phyloP scores from a whole-genome alignment of 805 yeast genomes.

The Metschnikowia orientalis region DNA sequence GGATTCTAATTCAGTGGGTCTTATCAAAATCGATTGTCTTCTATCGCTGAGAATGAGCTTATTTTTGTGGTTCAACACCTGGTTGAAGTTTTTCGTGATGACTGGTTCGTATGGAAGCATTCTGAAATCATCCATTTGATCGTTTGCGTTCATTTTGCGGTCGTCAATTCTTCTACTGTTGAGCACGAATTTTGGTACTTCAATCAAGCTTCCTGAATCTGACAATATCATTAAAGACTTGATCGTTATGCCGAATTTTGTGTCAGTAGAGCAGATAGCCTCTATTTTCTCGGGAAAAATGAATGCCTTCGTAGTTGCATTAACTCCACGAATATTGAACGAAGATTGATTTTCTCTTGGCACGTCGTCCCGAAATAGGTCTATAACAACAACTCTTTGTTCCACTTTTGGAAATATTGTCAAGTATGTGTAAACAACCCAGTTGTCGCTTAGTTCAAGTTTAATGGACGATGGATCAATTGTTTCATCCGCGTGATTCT shows the following conservation, averaged over 20 bases:
- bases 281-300: slow-evolving; percentile 57
- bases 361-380: slow-evolving; percentile 58
- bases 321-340: slow-evolving; percentile 42
- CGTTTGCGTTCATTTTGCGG: slow-evolving; percentile 46
- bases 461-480: slow-evolving; percentile 40
- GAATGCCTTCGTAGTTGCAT: slow-evolving; percentile 51
- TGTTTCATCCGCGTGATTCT: slow-evolving; percentile 32
- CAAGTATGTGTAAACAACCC: slow-evolving; percentile 68
- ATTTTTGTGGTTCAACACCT: slow-evolving; percentile 35
- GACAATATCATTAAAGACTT: slow-evolving; percentile 61
- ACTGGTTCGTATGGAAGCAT: slow-evolving; percentile 63
- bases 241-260: slow-evolving; percentile 63
- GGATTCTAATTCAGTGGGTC: slow-evolving; percentile 69
- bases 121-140: slow-evolving; percentile 53
- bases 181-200: slow-evolving; percentile 65
- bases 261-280: slow-evolving; percentile 48
- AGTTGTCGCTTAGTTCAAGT: slow-evolving; percentile 73
- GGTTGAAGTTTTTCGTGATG: slow-evolving; percentile 33
- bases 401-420: slow-evolving; percentile 46
- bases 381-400: slow-evolving; percentile 63
- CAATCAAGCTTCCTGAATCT: slow-evolving; percentile 56
- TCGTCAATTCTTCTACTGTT: slow-evolving; percentile 67
- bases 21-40: slow-evolving; percentile 23
- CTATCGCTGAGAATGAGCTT: slow-evolving; percentile 19
- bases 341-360: slow-evolving; percentile 40